Evolutionary conservation across 2,329 filamentous ascomycete genomes (phyloP), one percentile per base, ranked within the genome.

Genomic region (Fusarium goolgardi): DNA sequence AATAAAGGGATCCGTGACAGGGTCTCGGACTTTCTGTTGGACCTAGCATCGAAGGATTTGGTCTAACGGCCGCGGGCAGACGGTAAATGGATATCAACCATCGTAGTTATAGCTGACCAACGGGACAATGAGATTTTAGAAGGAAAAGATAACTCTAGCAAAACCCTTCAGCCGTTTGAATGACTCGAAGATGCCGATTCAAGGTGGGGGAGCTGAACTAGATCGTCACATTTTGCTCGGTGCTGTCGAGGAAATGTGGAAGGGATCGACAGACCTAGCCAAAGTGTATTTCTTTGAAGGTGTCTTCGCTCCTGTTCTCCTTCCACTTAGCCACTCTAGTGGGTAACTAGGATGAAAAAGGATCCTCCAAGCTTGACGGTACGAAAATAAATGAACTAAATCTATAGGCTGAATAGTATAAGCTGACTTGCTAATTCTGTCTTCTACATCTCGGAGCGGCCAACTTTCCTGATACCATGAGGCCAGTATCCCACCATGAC

Each of bases 181-280:
- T 63, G 60, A 63, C 60, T 63, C 60, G 59, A 57, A 27, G 32
- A 44, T 13, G 27, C 18, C 49, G 23, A 21, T 32, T 46, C 27
- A 37, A 23, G 58, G 46, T 57, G 58, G 58, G 46, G 58, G 59
- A 63, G 60, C 60, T 63, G 60, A 63, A 18, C 40, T 27, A 5
- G 41, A 63, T 56, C 49, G 7, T 20, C 18, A 21, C 23, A 12
- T 20, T 35, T 11, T 35, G 27, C 12, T 31, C 39, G 44, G 51
- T 10, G n/a, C 13, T 15, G 31, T 6, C 15, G 21, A 29, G 6
- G 9, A 45, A 16, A 57, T 45, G 32, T 18, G 39, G 58, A 34
- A 63, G 44, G 5, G 60, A 63, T 63, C 60, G 32, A 32, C 60
- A 63, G 27, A n/a, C 15, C 34, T 46, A 57, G 23, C 32, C 32